Evolutionary conservation across 208 protist species (phyloP).

Genomic region (Tetramitus jugosus): DNA sequence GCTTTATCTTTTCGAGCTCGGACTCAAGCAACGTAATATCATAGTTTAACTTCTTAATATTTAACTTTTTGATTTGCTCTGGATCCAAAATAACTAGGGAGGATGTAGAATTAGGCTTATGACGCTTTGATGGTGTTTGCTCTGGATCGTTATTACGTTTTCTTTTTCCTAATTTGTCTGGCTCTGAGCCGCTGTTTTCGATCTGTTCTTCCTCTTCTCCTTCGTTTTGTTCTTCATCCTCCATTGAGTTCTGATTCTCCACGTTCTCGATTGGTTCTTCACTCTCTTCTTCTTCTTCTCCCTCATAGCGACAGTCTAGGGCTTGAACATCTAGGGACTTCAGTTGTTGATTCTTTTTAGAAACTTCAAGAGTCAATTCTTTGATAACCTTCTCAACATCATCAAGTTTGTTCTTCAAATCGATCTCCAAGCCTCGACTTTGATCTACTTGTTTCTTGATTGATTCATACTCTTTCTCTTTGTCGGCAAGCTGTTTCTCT

Average conservation of each 20-base stretch:
- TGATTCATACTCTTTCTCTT: slow-evolving; percentile 28
- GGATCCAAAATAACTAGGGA: not conserved
- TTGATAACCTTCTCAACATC: slow-evolving; percentile 67
- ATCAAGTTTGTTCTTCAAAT: slow-evolving; percentile 47
- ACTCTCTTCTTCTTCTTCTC: slow-evolving; percentile 69
- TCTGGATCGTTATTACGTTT: too few species aligned
- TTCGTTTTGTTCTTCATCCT: slow-evolving; percentile 23
- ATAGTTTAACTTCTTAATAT: slow-evolving; percentile 49
- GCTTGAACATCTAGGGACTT: slow-evolving; percentile 61
- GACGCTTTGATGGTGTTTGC: too few species aligned
- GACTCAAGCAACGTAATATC: slow-evolving; percentile 65
- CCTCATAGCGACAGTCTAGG: slow-evolving; percentile 10
- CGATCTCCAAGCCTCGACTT: slow-evolving; percentile 27
- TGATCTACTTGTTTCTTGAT: slow-evolving; percentile 29
- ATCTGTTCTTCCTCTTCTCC: not conserved
- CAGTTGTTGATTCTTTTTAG: slow-evolving; percentile 61
- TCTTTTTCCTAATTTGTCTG: slow-evolving; percentile 49
- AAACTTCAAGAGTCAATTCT: too few species aligned
- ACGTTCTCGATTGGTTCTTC: slow-evolving; percentile 53
- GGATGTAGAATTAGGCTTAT: too few species aligned
- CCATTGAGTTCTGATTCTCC: slow-evolving; percentile 21
- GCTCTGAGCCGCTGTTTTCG: not conserved
- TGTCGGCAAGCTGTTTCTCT: not conserved
- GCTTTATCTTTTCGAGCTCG: slow-evolving; percentile 67
- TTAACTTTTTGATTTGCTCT: not conserved